These are phyloP conservation scores for Dryas integrifolia DNA, from an alignment of 331 rosid genomes.

Conservation along the genomic window DNA sequence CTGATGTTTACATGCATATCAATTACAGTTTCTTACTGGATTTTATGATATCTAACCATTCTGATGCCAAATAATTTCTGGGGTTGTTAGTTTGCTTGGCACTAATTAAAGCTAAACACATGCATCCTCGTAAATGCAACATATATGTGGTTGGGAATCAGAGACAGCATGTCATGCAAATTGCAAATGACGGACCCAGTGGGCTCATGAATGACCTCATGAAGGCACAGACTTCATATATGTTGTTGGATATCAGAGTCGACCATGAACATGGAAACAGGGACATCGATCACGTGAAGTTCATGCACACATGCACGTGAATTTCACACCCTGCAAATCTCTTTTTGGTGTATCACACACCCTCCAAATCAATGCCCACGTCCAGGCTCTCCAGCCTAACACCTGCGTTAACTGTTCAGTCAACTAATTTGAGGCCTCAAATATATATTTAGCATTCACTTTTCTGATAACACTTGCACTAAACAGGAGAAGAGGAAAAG, in stretches of 20 bases:
- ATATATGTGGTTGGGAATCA: neutral
- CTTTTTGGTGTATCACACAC: neutral
- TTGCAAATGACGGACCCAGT: neutral
- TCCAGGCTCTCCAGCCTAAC: neutral
- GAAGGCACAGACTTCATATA: neutral
- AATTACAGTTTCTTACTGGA: too few species aligned
- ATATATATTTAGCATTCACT: neutral
- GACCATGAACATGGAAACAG: conserved; percentile 12
- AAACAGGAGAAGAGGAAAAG: neutral
- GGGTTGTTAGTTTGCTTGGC: neutral
- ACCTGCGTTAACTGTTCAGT: conserved; percentile 9
- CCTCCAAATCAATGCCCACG: neutral
- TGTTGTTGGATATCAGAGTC: neutral
- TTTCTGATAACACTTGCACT: conserved; percentile 5
- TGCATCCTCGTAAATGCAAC: neutral
- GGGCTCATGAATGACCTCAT: neutral
- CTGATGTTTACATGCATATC: too few species aligned
- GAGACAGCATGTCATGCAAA: neutral
- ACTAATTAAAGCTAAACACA: neutral
- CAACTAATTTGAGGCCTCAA: conserved; percentile 19
- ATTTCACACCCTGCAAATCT: conserved; percentile 7
- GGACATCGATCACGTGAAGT: conserved; percentile 35
- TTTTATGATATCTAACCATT: neutral
- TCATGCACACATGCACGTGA: conserved; percentile 27
- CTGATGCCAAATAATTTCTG: neutral